These are phyloP conservation scores for Discostella pseudostelligera DNA, from an alignment of 108 stramenopile species.

Conservation along the genomic window DNA sequence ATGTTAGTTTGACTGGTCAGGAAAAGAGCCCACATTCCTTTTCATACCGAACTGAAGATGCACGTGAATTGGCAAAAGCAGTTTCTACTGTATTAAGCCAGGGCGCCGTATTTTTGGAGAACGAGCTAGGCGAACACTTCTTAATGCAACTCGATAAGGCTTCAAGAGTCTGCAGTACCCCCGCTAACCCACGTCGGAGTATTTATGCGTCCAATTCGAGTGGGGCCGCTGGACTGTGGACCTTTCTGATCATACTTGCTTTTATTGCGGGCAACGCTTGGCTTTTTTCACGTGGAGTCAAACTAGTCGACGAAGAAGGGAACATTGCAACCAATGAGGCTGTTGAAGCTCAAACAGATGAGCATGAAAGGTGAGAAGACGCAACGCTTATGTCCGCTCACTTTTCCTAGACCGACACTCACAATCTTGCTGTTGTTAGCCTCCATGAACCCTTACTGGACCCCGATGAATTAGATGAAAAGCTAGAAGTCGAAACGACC, in stretches of 20 bases:
- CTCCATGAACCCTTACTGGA: slow-evolving; percentile 36
- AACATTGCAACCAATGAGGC: not conserved
- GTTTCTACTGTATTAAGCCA: slow-evolving; percentile 23
- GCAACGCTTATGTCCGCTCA: no score
- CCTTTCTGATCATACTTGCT: slow-evolving; percentile 31
- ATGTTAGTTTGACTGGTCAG: slow-evolving; percentile 20
- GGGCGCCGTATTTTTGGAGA: slow-evolving; percentile 16
- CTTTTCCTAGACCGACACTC: not conserved
- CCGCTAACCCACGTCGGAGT: slow-evolving; percentile 31
- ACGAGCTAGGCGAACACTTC: slow-evolving; percentile 13
- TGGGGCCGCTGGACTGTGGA: slow-evolving; percentile 36
- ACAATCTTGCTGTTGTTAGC: not conserved
- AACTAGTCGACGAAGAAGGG: slow-evolving; percentile 1
- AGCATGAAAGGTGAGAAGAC: slow-evolving; percentile 21
- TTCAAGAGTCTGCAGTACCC: slow-evolving; percentile 24
- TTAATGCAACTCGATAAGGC: slow-evolving; percentile 11
- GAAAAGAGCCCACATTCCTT: slow-evolving; percentile 9
- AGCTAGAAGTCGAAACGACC: slow-evolving; percentile 39
- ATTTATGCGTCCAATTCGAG: slow-evolving; percentile 10
- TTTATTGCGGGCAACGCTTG: slow-evolving; percentile 36
- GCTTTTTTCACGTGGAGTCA: slow-evolving; percentile 33
- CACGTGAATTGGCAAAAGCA: slow-evolving; percentile 25
- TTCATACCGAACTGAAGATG: slow-evolving; percentile 20
- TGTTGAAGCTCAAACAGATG: not conserved
- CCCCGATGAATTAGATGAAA: slow-evolving; percentile 34